Evolutionary conservation across 2,329 filamentous ascomycete genomes (phyloP).

Genomic region (Tolypocladium inflatum): DNA sequence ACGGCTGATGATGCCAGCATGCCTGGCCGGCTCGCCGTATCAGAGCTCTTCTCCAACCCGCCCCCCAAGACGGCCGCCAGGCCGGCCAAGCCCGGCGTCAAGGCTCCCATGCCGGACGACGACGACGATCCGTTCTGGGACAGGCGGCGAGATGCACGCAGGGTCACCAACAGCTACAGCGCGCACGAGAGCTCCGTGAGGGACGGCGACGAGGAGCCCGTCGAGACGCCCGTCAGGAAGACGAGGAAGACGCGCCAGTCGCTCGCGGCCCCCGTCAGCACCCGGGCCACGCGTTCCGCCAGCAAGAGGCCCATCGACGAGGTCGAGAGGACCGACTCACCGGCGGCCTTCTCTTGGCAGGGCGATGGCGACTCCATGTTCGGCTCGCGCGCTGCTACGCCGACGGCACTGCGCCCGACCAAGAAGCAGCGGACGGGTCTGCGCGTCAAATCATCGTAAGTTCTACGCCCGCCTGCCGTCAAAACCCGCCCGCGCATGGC

Average conservation of each 20-base stretch:
- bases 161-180: slow-evolving; percentile 25
- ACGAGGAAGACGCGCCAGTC: slow-evolving; percentile 27
- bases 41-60: slow-evolving; percentile 22
- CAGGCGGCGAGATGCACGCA: slow-evolving; percentile 26
- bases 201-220: slow-evolving; percentile 13
- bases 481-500: not conserved
- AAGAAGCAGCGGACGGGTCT: slow-evolving; percentile 54
- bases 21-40: slow-evolving; percentile 27
- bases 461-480: slow-evolving; percentile 14
- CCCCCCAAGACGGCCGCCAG: slow-evolving; percentile 13
- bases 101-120: slow-evolving; percentile 17
- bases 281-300: slow-evolving; percentile 37
- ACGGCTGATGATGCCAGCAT: slow-evolving; percentile 25
- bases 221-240: slow-evolving; percentile 20
- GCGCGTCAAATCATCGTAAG: slow-evolving; percentile 62
- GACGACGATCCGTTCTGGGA: slow-evolving; percentile 22
- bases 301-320: slow-evolving; percentile 47
- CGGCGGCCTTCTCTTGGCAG: slow-evolving; percentile 38
- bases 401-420: slow-evolving; percentile 41
- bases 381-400: slow-evolving; percentile 52
- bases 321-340: slow-evolving; percentile 42
- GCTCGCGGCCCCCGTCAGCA: slow-evolving; percentile 21
- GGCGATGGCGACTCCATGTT: slow-evolving; percentile 35
- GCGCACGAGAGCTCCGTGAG: slow-evolving; percentile 30
- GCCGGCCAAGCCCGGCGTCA: slow-evolving; percentile 15